Conservation (phyloP, 2,329 filamentous ascomycete species). For the Colletotrichum sidae region DNA sequence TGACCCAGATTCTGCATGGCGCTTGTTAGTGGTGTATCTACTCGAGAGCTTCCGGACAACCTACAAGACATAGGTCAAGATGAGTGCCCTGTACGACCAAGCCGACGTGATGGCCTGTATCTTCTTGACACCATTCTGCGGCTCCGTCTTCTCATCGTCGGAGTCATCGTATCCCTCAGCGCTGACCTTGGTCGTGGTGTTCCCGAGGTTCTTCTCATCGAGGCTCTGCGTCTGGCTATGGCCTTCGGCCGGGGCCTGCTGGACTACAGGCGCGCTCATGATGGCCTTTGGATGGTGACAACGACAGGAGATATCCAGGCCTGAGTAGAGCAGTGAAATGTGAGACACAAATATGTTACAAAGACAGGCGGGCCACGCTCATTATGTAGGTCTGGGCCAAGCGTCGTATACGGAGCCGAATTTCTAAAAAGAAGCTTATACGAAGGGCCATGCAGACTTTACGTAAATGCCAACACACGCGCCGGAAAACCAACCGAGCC, state of each 20-base stretch:
- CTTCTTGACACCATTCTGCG: constrained; percentile 33
- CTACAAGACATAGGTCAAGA: constrained; percentile 53
- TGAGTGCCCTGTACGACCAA: constrained; percentile 51
- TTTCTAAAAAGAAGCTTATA: constrained; percentile 20
- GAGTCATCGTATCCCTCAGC: constrained; percentile 9
- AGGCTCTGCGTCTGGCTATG: constrained; percentile 26
- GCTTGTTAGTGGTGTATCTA: neutral
- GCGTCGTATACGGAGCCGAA: neutral
- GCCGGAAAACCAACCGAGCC: constrained; percentile 1
- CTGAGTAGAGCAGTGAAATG: constrained; percentile 5
- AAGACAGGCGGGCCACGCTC: neutral
- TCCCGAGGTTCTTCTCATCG: constrained; percentile 17
- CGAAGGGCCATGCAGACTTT: constrained; percentile 12
- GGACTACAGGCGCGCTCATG: constrained; percentile 24
- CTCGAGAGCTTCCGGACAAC: constrained; percentile 22
- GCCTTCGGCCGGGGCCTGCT: constrained; percentile 6
- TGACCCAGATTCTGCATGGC: constrained; percentile 52
- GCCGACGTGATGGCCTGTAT: constrained; percentile 47
- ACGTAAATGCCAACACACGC: constrained; percentile 20
- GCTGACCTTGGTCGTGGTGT: constrained; percentile 20
- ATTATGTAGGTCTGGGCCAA: constrained; percentile 11
- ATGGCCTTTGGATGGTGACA: neutral
- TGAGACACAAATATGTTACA: neutral
- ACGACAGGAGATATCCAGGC: neutral
- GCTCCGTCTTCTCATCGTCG: constrained; percentile 12